Evolutionary conservation across 2,329 filamentous ascomycete species (phyloP).

Genomic region (Teratosphaeria gauchensis): DNA sequence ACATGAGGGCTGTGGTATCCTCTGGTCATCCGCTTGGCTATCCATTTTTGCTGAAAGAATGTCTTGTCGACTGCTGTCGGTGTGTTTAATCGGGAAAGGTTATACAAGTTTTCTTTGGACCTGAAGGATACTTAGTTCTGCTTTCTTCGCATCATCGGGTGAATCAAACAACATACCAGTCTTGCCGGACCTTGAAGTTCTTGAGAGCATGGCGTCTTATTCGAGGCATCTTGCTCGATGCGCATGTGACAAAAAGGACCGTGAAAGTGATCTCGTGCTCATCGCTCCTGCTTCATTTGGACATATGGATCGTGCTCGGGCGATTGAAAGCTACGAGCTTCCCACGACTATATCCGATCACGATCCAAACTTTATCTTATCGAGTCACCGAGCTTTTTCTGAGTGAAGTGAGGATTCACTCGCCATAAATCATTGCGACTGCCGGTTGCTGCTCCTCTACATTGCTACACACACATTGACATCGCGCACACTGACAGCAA

Average conservation of each 20-base stretch:
- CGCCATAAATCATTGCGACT: neutral
- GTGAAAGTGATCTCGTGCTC: neutral
- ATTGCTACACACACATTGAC: neutral
- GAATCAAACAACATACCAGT: conserved; percentile 47
- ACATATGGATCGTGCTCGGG: neutral
- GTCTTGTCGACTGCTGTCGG: conserved; percentile 46
- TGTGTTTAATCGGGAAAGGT: conserved; percentile 51
- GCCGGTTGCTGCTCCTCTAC: neutral
- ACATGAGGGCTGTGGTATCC: conserved; percentile 94
- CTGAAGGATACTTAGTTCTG: neutral
- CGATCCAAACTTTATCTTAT: neutral
- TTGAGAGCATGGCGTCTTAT: conserved; percentile 37
- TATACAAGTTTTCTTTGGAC: conserved; percentile 94
- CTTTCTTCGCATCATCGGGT: neutral
- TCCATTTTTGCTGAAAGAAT: conserved; percentile 99
- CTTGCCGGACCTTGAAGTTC: conserved; percentile 67
- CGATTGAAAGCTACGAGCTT: neutral
- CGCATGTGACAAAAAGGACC: neutral
- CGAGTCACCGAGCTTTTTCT: conserved; percentile 35
- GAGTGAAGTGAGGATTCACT: conserved; percentile 46
- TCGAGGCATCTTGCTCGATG: neutral
- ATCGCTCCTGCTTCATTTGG: neutral
- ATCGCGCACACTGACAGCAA: neutral
- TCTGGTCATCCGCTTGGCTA: conserved; percentile 71
- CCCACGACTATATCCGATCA: neutral